Percentiles rank a stretch among this genome's conserved stretches.
Evolutionary conservation across 148 eudicot species (phyloP).

Genomic region (Talinum fruticosum): DNA sequence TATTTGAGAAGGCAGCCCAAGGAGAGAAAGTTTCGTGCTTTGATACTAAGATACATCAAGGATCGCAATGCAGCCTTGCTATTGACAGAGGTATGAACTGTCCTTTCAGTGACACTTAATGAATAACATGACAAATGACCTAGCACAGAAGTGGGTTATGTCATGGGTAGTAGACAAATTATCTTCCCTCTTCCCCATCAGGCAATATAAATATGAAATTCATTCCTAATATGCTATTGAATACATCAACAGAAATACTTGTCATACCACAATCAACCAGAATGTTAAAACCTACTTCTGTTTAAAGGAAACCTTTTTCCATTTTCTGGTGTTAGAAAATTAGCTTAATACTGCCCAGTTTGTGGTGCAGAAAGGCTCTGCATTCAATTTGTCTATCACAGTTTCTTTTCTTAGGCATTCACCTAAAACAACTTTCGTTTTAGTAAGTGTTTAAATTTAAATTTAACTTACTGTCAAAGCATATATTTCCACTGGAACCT

Average conservation of each 20-base stretch:
- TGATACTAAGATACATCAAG: constrained; percentile 84
- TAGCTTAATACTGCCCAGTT: too few species aligned
- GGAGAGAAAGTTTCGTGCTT: constrained; percentile 59
- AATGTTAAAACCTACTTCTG: not conserved
- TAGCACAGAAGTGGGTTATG: not conserved
- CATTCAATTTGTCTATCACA: too few species aligned
- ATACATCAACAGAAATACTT: not conserved
- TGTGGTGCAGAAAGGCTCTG: too few species aligned
- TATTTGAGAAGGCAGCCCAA: constrained; percentile 77
- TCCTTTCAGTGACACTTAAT: too few species aligned
- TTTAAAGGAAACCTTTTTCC: too few species aligned
- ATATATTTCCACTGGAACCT: too few species aligned
- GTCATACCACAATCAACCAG: not conserved
- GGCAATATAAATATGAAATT: too few species aligned
- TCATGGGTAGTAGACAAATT: not conserved
- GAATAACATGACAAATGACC: constrained; percentile 24
- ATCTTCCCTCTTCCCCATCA: not conserved
- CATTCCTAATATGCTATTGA: not conserved
- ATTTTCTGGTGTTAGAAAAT: too few species aligned
- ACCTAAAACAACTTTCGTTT: too few species aligned
- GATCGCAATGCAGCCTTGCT: constrained; percentile 85
- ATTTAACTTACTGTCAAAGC: too few species aligned
- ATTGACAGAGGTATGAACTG: constrained; percentile 65
- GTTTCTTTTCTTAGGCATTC: too few species aligned
- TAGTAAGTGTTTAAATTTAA: too few species aligned